A percentile compares a stretch with the other conserved stretches of the same genome.
Conservation (phyloP, 495 filamentous ascomycete species). For the Neurospora cerealis region DNA sequence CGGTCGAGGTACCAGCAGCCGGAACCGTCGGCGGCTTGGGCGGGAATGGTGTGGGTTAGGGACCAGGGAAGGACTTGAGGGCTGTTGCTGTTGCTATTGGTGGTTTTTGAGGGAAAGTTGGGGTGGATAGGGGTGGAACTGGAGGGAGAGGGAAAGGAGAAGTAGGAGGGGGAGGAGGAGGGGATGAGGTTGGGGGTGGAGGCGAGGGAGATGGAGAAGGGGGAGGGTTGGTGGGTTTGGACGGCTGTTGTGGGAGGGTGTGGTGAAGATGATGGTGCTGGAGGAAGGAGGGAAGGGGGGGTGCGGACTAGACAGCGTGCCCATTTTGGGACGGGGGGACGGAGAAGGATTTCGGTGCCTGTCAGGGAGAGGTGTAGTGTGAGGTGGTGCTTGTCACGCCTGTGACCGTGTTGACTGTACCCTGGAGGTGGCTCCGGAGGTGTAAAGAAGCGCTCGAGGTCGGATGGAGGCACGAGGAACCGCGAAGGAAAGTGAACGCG, state of each 20-base stretch:
- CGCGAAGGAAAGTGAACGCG: slow-evolving; percentile 6
- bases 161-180: neutral
- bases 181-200: neutral
- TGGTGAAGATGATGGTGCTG: neutral
- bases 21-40: neutral
- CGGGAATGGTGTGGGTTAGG: slow-evolving; percentile 4
- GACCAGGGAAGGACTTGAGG: neutral
- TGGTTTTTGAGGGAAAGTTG: neutral
- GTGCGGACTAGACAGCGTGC: slow-evolving; percentile 3
- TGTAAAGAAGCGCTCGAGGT: neutral
- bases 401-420: neutral
- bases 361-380: slow-evolving; percentile 1
- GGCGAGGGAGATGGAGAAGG: neutral
- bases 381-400: neutral
- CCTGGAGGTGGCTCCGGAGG: neutral
- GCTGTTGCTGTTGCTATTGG: neutral
- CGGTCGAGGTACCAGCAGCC: slow-evolving; percentile 6
- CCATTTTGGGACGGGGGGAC: slow-evolving; percentile 1
- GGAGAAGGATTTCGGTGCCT: slow-evolving; percentile 4
- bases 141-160: neutral
- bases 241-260: neutral
- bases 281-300: neutral
- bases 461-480: neutral
- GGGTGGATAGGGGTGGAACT: neutral
- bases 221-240: neutral